Percentiles rank a stretch among this genome's conserved stretches.
Conservation (phyloP, 345 rosid genomes). For the Corchorus olitorius region DNA sequence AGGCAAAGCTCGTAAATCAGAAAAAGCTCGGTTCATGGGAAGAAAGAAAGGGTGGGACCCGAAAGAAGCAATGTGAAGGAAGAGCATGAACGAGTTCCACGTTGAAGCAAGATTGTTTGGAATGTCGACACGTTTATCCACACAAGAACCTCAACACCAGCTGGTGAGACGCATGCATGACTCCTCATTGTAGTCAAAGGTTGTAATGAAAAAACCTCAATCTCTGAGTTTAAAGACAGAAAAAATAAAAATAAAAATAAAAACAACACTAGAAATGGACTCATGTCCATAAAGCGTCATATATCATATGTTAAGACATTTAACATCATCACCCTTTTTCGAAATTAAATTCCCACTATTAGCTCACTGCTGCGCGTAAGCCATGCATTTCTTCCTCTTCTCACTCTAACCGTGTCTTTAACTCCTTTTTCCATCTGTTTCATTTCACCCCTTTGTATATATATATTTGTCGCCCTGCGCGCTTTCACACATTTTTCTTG, state of each 20-base stretch:
- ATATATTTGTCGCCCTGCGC: background rate
- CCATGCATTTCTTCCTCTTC: slow-evolving; percentile 41
- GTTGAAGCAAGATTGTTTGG: slow-evolving; percentile 22
- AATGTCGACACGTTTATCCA: slow-evolving; percentile 30
- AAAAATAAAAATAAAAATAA: no score
- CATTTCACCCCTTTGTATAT: slow-evolving; percentile 15
- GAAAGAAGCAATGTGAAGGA: background rate
- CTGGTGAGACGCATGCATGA: slow-evolving; percentile 41
- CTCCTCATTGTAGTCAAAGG: slow-evolving; percentile 33
- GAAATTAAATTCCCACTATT: slow-evolving; percentile 1
- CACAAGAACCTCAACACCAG: slow-evolving; percentile 30
- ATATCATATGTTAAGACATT: background rate
- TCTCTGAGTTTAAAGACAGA: background rate
- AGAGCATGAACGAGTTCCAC: slow-evolving; percentile 30
- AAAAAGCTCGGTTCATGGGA: background rate
- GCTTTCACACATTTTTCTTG: no score
- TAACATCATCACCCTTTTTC: background rate
- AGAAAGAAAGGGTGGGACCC: background rate
- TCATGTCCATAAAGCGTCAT: slow-evolving; percentile 36
- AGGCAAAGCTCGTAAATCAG: background rate
- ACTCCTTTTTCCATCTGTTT: slow-evolving; percentile 36
- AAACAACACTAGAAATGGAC: background rate
- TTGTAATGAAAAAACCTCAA: background rate
- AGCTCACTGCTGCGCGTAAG: slow-evolving; percentile 57
- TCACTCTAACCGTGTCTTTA: slow-evolving; percentile 28